These are phyloP conservation scores for Brassica rapa DNA, from an alignment of 345 rosid genomes.

Conservation along the genomic window DNA sequence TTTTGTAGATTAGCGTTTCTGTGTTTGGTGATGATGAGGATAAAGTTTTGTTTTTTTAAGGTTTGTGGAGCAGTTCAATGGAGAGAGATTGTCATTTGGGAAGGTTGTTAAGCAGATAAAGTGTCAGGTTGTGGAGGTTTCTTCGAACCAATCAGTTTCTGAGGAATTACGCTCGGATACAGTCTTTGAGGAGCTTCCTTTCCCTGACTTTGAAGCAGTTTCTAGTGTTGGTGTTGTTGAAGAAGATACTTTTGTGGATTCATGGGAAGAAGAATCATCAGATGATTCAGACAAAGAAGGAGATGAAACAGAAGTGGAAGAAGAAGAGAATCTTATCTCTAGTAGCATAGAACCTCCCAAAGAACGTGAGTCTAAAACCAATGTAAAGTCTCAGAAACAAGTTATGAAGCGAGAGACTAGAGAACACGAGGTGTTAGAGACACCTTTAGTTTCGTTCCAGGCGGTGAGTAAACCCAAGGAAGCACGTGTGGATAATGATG, in stretches of 20 bases:
- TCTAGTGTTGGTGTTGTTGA: slow-evolving; percentile 20
- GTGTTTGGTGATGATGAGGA: neutral
- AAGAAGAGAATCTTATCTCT: slow-evolving; percentile 6
- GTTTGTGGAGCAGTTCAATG: slow-evolving; percentile 63
- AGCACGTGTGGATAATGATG: slow-evolving; percentile 29
- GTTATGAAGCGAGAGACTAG: slow-evolving; percentile 28
- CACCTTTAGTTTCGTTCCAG: slow-evolving; percentile 17
- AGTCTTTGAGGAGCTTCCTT: slow-evolving; percentile 29
- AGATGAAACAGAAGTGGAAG: slow-evolving; percentile 12
- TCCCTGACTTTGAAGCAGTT: slow-evolving; percentile 29
- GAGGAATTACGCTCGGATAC: slow-evolving; percentile 34
- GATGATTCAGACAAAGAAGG: slow-evolving; percentile 20
- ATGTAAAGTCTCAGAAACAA: slow-evolving; percentile 13
- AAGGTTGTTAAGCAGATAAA: slow-evolving; percentile 71
- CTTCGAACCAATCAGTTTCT: slow-evolving; percentile 33
- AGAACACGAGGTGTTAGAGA: neutral
- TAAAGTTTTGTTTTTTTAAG: slow-evolving; percentile 39
- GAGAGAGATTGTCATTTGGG: slow-evolving; percentile 62
- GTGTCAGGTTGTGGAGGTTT: slow-evolving; percentile 49
- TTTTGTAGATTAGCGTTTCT: neutral
- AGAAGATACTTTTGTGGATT: slow-evolving; percentile 16
- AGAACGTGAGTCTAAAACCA: neutral
- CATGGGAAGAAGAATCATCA: slow-evolving; percentile 9
- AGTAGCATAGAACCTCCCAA: slow-evolving; percentile 21
- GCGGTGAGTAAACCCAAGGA: slow-evolving; percentile 10